Base-by-base conservation (phyloP, 768 basidiomycete genomes). In the Candolleomyces efflorescens region DNA sequence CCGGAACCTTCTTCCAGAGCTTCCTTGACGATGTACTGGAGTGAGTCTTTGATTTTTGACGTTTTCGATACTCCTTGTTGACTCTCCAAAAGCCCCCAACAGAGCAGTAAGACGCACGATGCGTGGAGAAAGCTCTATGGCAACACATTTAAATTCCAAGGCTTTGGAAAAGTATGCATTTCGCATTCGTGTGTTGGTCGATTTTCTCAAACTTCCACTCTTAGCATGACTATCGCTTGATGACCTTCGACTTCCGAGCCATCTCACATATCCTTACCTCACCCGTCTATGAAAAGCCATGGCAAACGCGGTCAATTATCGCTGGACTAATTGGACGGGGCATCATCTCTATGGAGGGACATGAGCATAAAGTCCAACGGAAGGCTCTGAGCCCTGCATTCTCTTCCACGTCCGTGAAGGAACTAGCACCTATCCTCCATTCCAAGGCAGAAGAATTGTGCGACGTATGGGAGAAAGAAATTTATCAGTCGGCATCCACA, bases 341-440 rank as follows among this genome's bases (percentile, higher is more conserved):
- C 81, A 71, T 83, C 7, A 80, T 82, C 64, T 75, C 79, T 1
- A 75, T 76, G 70, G 83, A 83, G 69, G 82, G 82, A 7, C 60
- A 65, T 0, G 78, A 78, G 61, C 82, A 83, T 63, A 73, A 68
- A 53, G 54, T 68, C 27, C 77, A 79, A 71, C 73, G 81, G 18
- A 76, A 76, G 61, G 67, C 83, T 38, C 73, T 83, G 45, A 75
- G 72, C 18, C 81, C 82, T 0, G 82, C 81, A 1, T 82, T 85
- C 60, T 75, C 75, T 5, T 63, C 71, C 7, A 75, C 77, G 46
- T 69, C 79, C 12, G 67, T 82, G 27, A 78, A 74, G 55, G 68
- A 69, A 17, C 69, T 83, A 68, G 67, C 73, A 3, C 78, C 80
- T 0, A 68, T 82, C 7, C 81, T 84, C 64, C 73, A 79, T 56